Base-by-base conservation (phyloP, 352 stramenopile genomes). In the Blastocystis sp. region DNA sequence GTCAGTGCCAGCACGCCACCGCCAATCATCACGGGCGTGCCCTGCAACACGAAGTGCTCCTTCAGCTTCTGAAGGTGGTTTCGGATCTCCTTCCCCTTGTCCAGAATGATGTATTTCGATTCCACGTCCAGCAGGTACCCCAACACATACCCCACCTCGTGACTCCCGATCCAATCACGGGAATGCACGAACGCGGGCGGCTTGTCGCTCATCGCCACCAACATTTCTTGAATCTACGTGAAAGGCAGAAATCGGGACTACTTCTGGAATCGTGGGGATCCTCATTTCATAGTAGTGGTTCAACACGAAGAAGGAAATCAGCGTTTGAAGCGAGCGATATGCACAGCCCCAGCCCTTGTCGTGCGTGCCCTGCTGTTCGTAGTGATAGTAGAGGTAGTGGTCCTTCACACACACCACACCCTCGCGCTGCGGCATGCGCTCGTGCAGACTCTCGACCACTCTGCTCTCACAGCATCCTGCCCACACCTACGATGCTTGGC, bases 331-430 rank as follows among this genome's bases (percentile, higher is more conserved):
- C 63, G 92, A 95, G 3, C 93, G 91, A 76, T 96, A 96, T 38
- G 93, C 93, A 66, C 93, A 96, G 62, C 93, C 93, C 93, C 93
- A 96, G 60, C 93, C 93, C 61, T 94, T 94, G 89, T 96, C 93
- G 52, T 95, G 93, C 76, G 93, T 89, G 69, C 82, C 81, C 43
- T 96, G 92, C 62, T 94, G 92, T 84, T 94, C 89, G 90, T 96
- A 95, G 87, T 96, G 93, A 77, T 93, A 95, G 89, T 95, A 96
- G 17, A 91, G 91, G 87, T 95, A 95, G 66, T 92, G 91, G 10
- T 93, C 93, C 24, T 93, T 89, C 19, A 95, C 92, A 4, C 95
- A 59, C 40, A 17, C n/a, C 3, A 14, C 45, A 69, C 84, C 89
- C 54, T 92, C 74, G 2, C 65, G 17, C 1, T 1, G n/a, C 9